Percentiles rank a stretch among this genome's conserved stretches.
These are phyloP conservation scores for Clitopilus passeckerianus DNA, from an alignment of 768 basidiomycete species.

Conservation along the genomic window DNA sequence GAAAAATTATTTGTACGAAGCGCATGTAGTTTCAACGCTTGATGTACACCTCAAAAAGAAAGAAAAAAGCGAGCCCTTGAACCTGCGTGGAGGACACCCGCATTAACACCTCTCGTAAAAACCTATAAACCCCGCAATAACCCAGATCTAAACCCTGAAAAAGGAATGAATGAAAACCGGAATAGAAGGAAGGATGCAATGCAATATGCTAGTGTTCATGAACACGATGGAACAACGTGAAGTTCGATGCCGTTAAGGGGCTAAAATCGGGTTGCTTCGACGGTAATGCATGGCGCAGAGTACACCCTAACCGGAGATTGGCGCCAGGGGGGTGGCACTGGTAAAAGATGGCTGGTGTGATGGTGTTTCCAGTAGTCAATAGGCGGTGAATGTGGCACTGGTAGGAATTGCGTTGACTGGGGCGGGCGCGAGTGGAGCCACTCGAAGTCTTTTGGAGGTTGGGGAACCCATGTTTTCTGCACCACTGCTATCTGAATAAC, in stretches of 20 bases:
- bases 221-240: conserved; percentile 1
- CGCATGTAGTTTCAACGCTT: neutral
- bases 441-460: neutral
- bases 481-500: neutral
- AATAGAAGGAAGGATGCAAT: neutral
- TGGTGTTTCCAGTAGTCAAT: conserved; percentile 14
- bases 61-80: neutral
- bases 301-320: conserved; percentile 10
- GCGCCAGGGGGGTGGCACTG: conserved; percentile 6
- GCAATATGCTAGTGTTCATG: conserved; percentile 3
- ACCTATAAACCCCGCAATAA: neutral
- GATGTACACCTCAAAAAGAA: neutral
- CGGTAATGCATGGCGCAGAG: conserved; percentile 12
- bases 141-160: neutral
- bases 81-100: neutral
- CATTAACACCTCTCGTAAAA: neutral
- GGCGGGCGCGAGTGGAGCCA: neutral
- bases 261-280: conserved; percentile 3
- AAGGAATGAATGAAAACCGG: neutral
- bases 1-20: neutral
- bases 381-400: conserved; percentile 13
- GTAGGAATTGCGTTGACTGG: neutral
- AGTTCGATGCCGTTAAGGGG: neutral
- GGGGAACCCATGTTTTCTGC: neutral
- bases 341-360: neutral